Evolutionary conservation across 768 basidiomycete genomes (phyloP), one percentile per base, ranked within the genome.

Genomic region (Boletus vermiculosoides): DNA sequence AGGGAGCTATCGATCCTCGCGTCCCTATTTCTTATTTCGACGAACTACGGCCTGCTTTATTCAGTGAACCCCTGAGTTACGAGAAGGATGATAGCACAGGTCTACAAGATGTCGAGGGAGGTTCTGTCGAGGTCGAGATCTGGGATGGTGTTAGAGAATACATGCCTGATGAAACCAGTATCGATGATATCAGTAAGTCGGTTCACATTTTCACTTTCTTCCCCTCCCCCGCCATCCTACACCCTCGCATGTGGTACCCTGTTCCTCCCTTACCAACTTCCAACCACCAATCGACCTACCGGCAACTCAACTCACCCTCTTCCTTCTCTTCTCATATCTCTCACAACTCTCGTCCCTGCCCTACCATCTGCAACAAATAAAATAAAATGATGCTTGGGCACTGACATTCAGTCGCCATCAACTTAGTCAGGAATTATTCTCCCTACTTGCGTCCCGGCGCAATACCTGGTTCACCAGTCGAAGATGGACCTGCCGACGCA

Each of bases 341-440:
- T 53, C 51, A 49, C 56, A 40, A 59, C 33, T 37, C 77, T 71
- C 75, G 75, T 73, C 77, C 63, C 60, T 71, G 63, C 57, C 61
- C 61, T 58, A 60, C 34, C 57, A 56, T 58, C 62, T 50, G 58
- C 61, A 56, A 62, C 56, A 28, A 54, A 66, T 64, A 60, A 64
- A 59, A 60, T 56, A 55, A 62, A 60, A 60, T 60, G 41, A 62
- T 57, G 56, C 33, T 52, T 79, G 81, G 79, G 82, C 82, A 85
- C 87, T 90, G 83, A 88, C 77, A 59, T 75, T 67, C 77, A 94
- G 94, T 94, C 82, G 82, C 82, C 73, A 82, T 79, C 66, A 92
- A 93, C 81, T 77, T 95, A 90, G 90, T 92, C 80, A 82, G 83
- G 79, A 94, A 94, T 68, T 94, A 95, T 71, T 90, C 90, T 44